Percentiles rank a stretch among this genome's conserved stretches.
Conservation (phyloP, 495 filamentous ascomycete species). For the Venustampulla echinocandica region DNA sequence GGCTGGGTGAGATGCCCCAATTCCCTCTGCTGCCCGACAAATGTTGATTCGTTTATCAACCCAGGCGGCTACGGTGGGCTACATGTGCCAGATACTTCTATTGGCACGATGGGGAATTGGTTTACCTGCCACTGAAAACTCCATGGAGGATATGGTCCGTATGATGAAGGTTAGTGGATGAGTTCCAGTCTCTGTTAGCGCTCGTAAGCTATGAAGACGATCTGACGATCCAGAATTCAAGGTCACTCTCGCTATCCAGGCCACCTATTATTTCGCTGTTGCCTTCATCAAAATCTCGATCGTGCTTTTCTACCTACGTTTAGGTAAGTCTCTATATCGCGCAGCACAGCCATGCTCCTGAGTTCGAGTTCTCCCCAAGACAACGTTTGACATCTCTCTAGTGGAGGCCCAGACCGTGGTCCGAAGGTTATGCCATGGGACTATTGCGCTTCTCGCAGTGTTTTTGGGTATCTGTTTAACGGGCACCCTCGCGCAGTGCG, state of each 20-base stretch:
- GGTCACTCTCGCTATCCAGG: conserved; percentile 32
- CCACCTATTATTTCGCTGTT: conserved; percentile 34
- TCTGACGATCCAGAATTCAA: conserved; percentile 9
- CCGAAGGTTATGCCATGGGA: not conserved
- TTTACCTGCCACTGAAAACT: no score
- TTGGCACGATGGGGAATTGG: no score
- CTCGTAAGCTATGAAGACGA: not conserved
- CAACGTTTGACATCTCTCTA: conserved; percentile 5
- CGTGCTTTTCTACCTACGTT: conserved; percentile 38
- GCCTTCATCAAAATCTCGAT: conserved; percentile 39
- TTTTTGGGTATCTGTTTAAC: conserved; percentile 31
- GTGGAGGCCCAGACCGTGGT: not conserved
- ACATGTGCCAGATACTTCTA: conserved; percentile 27
- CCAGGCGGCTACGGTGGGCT: conserved; percentile 29
- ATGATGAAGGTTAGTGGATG: no score
- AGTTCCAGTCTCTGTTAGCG: conserved; percentile 11
- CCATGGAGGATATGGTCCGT: no score
- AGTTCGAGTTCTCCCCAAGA: conserved; percentile 21
- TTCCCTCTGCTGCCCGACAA: not conserved
- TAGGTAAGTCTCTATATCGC: conserved; percentile 28
- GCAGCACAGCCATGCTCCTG: no score
- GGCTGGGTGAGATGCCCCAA: conserved; percentile 20
- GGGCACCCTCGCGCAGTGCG: conserved; percentile 35
- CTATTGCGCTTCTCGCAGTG: not conserved
- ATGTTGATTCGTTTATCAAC: conserved; percentile 5